These are phyloP conservation scores for Nematocida sp. DNA, from an alignment of 371 early-diverging fungal species.

Conservation along the genomic window DNA sequence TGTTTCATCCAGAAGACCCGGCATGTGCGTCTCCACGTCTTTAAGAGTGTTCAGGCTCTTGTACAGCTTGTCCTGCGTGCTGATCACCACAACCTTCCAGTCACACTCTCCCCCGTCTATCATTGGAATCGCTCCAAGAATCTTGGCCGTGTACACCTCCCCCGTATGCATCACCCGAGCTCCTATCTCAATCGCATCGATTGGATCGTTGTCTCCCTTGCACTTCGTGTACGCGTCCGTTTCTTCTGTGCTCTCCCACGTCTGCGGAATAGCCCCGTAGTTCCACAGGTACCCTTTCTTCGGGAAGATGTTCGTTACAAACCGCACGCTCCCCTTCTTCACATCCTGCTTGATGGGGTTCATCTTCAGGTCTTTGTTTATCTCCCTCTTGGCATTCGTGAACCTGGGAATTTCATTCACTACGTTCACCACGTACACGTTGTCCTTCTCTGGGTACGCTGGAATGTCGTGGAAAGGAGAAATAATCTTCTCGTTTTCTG, in stretches of 20 bases:
- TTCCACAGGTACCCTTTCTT: slow-evolving; percentile 99
- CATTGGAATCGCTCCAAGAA: slow-evolving; percentile 88
- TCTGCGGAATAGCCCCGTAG: slow-evolving; percentile 94
- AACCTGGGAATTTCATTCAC: slow-evolving; percentile 93
- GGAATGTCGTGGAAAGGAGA: slow-evolving; percentile 98
- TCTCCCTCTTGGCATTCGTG: slow-evolving; percentile 97
- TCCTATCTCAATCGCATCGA: slow-evolving; percentile 95
- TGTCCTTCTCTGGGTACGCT: slow-evolving; percentile 71
- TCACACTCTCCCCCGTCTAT: slow-evolving; percentile 90
- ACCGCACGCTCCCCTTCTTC: slow-evolving; percentile 94
- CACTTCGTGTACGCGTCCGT: slow-evolving; percentile 76
- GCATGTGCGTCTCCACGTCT: slow-evolving; percentile 85
- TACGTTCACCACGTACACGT: slow-evolving; percentile 77
- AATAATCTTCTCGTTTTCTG: slow-evolving; percentile 66
- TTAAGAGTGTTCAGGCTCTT: slow-evolving; percentile 82
- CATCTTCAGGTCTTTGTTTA: slow-evolving; percentile 65
- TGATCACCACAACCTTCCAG: slow-evolving; percentile 95
- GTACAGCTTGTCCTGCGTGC: slow-evolving; percentile 82
- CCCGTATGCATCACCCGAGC: slow-evolving; percentile 76
- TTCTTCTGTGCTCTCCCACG: slow-evolving; percentile 90
- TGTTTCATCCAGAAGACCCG: slow-evolving; percentile 83
- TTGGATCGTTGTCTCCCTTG: slow-evolving; percentile 89
- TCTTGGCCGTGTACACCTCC: slow-evolving; percentile 93
- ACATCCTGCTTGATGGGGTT: slow-evolving; percentile 98
- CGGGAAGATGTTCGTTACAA: slow-evolving; percentile 96